Percentiles rank a stretch among this genome's conserved stretches.
These are phyloP conservation scores for Benincasa hispida DNA, from an alignment of 306 rosid species.

Conservation along the genomic window DNA sequence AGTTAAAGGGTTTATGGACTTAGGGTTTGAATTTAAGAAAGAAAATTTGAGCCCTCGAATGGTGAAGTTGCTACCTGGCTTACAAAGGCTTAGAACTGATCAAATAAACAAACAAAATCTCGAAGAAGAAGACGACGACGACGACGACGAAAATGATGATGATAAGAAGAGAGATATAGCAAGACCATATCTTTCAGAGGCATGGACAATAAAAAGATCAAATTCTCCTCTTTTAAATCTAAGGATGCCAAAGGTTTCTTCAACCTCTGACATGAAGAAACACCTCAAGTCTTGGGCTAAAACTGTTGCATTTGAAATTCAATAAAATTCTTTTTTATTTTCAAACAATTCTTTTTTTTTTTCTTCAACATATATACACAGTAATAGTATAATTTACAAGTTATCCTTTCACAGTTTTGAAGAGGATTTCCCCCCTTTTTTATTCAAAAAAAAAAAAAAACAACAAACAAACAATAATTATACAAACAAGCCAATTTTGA, in stretches of 20 bases:
- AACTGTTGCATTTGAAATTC: slow-evolving; percentile 62
- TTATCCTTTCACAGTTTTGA: neutral
- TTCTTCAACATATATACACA: neutral
- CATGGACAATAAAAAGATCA: slow-evolving; percentile 66
- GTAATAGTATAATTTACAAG: neutral
- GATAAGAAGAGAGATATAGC: slow-evolving; percentile 12
- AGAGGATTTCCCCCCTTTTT: too few relatives aligned
- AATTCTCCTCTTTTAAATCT: slow-evolving; percentile 50
- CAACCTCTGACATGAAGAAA: slow-evolving; percentile 60
- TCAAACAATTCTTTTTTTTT: neutral
- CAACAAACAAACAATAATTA: neutral
- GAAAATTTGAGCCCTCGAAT: slow-evolving; percentile 44
- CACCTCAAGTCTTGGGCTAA: slow-evolving; percentile 61
- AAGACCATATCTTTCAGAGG: slow-evolving; percentile 79
- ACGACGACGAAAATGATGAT: neutral
- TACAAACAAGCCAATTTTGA: neutral
- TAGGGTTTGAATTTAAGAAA: slow-evolving; percentile 59
- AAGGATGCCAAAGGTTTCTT: slow-evolving; percentile 36
- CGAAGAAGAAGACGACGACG: slow-evolving; percentile 6
- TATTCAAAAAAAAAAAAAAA: too few relatives aligned
- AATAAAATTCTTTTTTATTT: neutral
- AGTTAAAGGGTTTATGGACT: slow-evolving; percentile 75
- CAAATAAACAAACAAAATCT: neutral
- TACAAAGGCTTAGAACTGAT: slow-evolving; percentile 42
- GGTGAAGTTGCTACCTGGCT: slow-evolving; percentile 62